Percentiles rank a stretch among this genome's conserved stretches.
Conservation (phyloP, 441 rosid genomes). For the Populus hybrid region DNA sequence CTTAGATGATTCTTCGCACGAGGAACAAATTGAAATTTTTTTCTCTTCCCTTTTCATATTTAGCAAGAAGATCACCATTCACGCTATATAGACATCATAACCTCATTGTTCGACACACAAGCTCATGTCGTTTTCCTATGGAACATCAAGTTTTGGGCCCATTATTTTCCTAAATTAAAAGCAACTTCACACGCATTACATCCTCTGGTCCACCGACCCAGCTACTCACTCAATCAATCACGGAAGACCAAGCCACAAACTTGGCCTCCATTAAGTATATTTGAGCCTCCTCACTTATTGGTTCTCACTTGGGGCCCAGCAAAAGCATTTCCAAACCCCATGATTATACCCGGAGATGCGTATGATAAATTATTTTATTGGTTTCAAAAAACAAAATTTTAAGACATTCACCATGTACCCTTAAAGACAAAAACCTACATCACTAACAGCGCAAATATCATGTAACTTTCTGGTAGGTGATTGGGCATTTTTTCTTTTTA, state of each 20-base stretch:
- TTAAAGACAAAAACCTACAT: constrained; percentile 16
- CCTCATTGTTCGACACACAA: not conserved
- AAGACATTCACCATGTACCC: constrained; percentile 2
- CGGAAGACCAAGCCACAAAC: constrained; percentile 4
- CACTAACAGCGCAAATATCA: not conserved
- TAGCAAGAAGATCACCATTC: not conserved
- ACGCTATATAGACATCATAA: constrained; percentile 18
- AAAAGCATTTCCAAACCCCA: constrained; percentile 10
- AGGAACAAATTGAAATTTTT: not conserved
- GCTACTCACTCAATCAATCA: not conserved
- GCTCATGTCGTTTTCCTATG: not conserved
- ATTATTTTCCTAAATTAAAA: not conserved
- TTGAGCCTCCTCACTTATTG: not conserved
- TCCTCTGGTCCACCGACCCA: not conserved
- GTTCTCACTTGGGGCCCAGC: not conserved
- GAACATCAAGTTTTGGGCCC: not conserved
- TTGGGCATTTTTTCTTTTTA: not conserved
- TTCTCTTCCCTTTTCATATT: not conserved
- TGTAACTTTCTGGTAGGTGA: not conserved
- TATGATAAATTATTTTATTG: constrained; percentile 1
- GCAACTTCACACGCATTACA: not conserved
- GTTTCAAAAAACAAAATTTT: not conserved
- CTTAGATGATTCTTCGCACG: not conserved
- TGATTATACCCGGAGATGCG: constrained; percentile 19
- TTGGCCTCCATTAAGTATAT: constrained; percentile 1